Percentiles rank a stretch among this genome's conserved stretches.
These are phyloP conservation scores for Teratosphaeria zuluensis DNA, from an alignment of 2,329 filamentous ascomycete species.

Conservation along the genomic window DNA sequence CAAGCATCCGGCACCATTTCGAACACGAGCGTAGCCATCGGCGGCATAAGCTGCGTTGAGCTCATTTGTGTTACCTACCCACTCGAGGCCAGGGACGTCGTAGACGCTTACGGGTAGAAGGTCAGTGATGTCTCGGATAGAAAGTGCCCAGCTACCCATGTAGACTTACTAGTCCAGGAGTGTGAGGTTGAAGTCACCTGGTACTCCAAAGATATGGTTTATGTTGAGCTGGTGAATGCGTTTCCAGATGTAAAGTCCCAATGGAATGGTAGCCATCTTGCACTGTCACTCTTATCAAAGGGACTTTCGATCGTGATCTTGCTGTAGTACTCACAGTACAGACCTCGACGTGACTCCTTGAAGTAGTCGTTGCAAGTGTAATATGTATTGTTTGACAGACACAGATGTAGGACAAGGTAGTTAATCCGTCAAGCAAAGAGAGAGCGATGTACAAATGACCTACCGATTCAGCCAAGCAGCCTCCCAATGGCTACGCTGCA, in stretches of 20 bases:
- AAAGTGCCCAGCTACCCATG: too few species aligned
- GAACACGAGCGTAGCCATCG: constrained; percentile 49
- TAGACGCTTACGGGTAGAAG: constrained; percentile 19
- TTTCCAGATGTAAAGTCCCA: constrained; percentile 35
- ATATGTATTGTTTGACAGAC: not conserved
- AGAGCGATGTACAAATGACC: not conserved
- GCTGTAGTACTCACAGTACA: not conserved
- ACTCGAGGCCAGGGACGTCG: constrained; percentile 29
- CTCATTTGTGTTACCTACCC: constrained; percentile 48
- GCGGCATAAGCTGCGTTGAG: constrained; percentile 49
- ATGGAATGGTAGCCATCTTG: constrained; percentile 40
- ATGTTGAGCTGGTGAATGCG: constrained; percentile 33
- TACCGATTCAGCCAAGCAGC: not conserved
- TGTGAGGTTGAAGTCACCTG: constrained; percentile 38
- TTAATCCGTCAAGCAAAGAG: not conserved
- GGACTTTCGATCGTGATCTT: not conserved
- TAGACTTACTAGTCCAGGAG: constrained; percentile 28
- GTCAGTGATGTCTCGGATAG: too few species aligned
- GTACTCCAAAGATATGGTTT: constrained; percentile 34
- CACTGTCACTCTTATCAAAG: not conserved
- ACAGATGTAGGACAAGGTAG: not conserved
- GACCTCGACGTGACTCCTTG: not conserved
- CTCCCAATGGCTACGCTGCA: not conserved
- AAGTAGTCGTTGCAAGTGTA: too few species aligned
- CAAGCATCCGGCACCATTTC: constrained; percentile 39